A percentile compares a stretch with the other conserved stretches of the same genome.
Evolutionary conservation across 106 monocot species (phyloP).

Genomic region (Phalaenopsis aphrodite): DNA sequence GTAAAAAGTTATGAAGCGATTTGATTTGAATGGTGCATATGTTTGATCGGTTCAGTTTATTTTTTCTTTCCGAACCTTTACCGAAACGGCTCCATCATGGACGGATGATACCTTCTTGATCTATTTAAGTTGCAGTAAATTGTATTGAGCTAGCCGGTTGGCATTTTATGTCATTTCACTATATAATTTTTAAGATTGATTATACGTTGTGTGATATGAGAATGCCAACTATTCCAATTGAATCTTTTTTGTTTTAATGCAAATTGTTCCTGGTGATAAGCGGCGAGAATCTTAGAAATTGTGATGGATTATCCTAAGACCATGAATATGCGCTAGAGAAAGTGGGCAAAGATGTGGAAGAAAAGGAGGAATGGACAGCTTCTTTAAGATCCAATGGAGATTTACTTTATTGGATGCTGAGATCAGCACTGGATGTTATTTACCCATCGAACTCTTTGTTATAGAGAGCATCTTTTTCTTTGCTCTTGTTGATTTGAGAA

Average conservation of each 20-base stretch:
- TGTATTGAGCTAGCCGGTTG: neutral
- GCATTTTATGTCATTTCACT: neutral
- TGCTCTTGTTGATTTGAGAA: neutral
- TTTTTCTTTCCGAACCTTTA: neutral
- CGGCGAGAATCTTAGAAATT: too few species aligned
- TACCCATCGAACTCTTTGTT: neutral
- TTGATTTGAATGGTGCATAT: neutral
- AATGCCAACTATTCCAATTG: neutral
- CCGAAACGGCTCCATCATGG: neutral
- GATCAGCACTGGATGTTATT: neutral
- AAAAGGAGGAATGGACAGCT: neutral
- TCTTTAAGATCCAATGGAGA: neutral
- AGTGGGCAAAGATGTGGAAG: neutral
- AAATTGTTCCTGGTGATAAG: neutral
- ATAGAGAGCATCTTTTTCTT: neutral
- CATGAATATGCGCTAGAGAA: neutral
- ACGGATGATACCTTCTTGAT: neutral
- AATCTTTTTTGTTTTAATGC: neutral
- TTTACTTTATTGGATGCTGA: neutral
- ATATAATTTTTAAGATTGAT: neutral
- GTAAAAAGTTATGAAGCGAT: neutral
- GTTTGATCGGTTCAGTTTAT: neutral
- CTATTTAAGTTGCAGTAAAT: neutral
- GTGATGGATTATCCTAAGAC: neutral
- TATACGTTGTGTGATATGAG: neutral